phyloP scores from a whole-genome alignment of 192 early-diverging fungal species.

The Coemansia nantahalensis region DNA sequence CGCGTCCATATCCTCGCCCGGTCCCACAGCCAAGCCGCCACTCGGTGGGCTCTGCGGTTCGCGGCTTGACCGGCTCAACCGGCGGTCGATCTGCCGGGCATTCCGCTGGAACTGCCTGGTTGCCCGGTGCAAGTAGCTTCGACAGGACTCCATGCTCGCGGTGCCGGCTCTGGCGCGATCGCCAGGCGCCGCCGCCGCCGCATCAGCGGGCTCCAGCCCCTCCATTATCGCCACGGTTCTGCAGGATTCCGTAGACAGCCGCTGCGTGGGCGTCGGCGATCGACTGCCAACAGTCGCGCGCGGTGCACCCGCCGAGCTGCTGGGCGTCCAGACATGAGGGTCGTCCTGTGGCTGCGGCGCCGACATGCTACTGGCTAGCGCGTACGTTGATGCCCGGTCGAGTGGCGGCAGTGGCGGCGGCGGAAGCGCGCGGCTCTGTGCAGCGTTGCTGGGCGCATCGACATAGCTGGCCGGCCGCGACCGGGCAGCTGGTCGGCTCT shows the following conservation, averaged over 20 bases:
- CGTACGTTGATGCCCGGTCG: too few species aligned
- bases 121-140: constrained; percentile 35
- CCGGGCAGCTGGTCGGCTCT: constrained; percentile 8
- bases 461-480: background rate
- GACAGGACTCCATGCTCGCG: constrained; percentile 12
- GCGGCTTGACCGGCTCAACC: constrained; percentile 25
- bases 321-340: too few species aligned
- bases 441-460: background rate
- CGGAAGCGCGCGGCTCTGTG: too few species aligned
- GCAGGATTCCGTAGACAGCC: constrained; percentile 42
- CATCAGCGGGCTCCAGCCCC: constrained; percentile 7
- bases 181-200: background rate
- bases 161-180: background rate
- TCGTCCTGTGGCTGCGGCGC: too few species aligned
- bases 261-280: constrained; percentile 28
- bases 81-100: constrained; percentile 35
- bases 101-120: constrained; percentile 45
- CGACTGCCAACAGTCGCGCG: constrained; percentile 20
- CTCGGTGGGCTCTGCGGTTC: background rate
- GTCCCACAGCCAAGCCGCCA: background rate
- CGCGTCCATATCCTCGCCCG: constrained; percentile 14
- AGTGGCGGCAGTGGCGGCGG: too few species aligned
- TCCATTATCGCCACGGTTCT: constrained; percentile 48
- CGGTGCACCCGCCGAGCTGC: constrained; percentile 2
- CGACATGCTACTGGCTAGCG: too few species aligned